Evolutionary conservation across 2,329 filamentous ascomycete genomes (phyloP), one percentile per base, ranked within the genome.

Genomic region (Penicillium aurantiogriseum): DNA sequence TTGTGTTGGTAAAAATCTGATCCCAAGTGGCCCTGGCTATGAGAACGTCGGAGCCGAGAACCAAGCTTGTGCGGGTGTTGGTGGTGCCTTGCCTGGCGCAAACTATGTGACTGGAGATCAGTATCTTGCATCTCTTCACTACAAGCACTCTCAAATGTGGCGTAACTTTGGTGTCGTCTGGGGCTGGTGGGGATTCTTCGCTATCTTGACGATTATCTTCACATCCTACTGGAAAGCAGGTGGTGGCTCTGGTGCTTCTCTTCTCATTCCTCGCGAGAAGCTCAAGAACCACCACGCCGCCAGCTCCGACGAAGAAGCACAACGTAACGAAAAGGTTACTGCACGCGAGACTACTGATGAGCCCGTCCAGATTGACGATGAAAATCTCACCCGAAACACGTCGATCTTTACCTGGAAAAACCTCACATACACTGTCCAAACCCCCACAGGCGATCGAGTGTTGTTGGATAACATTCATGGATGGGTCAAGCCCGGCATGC

Each of bases 381-480:
- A 67, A 1, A 68, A 76, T 23, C 77, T 88, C 1, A 71, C 85
- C 36, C 81, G 81, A 33, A 88, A 88, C 69, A 87, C 81, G 0
- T 85, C 84, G 0, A 77, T 88, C 1, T 89, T 90, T 64, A 91
- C 88, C 1, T 91, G 88, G 86, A 86, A 86, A 67, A 83, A 89
- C 55, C 81, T 91, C n/a, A 81, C 78, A 0, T 91, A 90, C 65
- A 88, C 83, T 0, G 88, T 91, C 60, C 81, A 83, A 60, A 85
- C 82, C 0, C 77, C 81, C 0, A 71, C 74, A 0, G 83, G 83
- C 6, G 69, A 72, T 42, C 80, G 82, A 10, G 77, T 83, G 65
- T 77, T 89, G 0, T 76, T 89, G 45, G 85, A 88, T 66, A 81
- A 86, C n/a, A 83, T 92, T 49, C 85, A 81, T 54, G 90, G 90